Conservation (phyloP, 495 filamentous ascomycete species). For the Aspergillus saccharolyticus region DNA sequence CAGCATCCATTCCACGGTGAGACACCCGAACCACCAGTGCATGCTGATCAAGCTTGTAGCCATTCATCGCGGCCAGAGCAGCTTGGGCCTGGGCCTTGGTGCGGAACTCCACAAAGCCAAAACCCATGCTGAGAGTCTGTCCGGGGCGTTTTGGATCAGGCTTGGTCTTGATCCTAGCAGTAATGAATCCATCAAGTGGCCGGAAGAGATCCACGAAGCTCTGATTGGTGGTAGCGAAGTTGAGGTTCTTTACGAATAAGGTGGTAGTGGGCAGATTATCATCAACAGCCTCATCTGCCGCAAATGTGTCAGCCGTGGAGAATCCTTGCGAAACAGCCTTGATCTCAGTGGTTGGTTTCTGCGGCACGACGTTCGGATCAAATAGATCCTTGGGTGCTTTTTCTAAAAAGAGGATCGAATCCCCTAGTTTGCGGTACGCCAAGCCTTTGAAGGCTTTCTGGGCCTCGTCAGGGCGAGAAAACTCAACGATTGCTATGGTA, state of each 20-base stretch:
- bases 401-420: slow-evolving; percentile 87
- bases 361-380: slow-evolving; percentile 29
- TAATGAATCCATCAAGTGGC: slow-evolving; percentile 78
- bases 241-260: slow-evolving; percentile 87
- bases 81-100: slow-evolving; percentile 70
- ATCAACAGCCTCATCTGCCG: slow-evolving; percentile 44
- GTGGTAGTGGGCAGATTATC: slow-evolving; percentile 62
- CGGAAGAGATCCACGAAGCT: slow-evolving; percentile 68
- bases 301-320: slow-evolving; percentile 54
- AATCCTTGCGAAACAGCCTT: slow-evolving; percentile 43
- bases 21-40: slow-evolving; percentile 76
- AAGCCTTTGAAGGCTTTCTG: slow-evolving; percentile 74
- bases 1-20: slow-evolving; percentile 79
- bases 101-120: slow-evolving; percentile 88
- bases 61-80: slow-evolving; percentile 79
- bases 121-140: slow-evolving; percentile 88
- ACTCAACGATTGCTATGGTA: slow-evolving; percentile 90
- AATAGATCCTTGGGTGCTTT: slow-evolving; percentile 88
- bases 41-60: slow-evolving; percentile 78
- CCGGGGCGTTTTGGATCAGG: slow-evolving; percentile 77
- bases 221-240: slow-evolving; percentile 79
- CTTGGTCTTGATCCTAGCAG: slow-evolving; percentile 81
- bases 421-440: slow-evolving; percentile 85
- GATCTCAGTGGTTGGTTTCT: slow-evolving; percentile 24
- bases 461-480: slow-evolving; percentile 68